Percentiles rank a stretch among this genome's conserved stretches.
Evolutionary conservation across 2,329 filamentous ascomycete species (phyloP).

Genomic region (Aspergillus sp.): DNA sequence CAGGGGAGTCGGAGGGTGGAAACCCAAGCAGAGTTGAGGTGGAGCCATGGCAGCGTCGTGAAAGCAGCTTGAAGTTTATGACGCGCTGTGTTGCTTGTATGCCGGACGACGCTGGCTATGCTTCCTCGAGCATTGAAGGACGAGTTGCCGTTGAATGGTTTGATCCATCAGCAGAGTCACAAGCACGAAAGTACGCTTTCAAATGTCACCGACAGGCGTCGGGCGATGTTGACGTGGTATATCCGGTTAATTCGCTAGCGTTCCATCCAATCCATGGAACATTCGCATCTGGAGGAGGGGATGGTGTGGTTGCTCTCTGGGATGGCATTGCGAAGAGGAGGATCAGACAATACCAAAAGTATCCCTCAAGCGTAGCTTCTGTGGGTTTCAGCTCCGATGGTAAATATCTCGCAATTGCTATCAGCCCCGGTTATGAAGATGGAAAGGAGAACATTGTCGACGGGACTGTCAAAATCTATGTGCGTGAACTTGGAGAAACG

Average conservation of each 20-base stretch:
- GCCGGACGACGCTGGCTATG: slow-evolving; percentile 94
- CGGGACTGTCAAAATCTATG: slow-evolving; percentile 72
- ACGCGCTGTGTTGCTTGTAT: slow-evolving; percentile 92
- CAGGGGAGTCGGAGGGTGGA: slow-evolving; percentile 47
- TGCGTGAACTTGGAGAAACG: slow-evolving; percentile 80
- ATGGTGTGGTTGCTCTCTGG: slow-evolving; percentile 90
- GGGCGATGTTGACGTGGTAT: slow-evolving; percentile 75
- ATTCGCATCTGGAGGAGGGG: slow-evolving; percentile 85
- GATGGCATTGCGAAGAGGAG: slow-evolving; percentile 87
- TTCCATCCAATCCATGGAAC: slow-evolving; percentile 83
- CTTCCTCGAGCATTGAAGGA: slow-evolving; percentile 88
- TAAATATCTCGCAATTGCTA: slow-evolving; percentile 72
- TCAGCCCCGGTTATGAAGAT: slow-evolving; percentile 86
- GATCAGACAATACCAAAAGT: slow-evolving; percentile 85
- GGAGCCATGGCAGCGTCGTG: slow-evolving; percentile 87
- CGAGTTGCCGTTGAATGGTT: slow-evolving; percentile 98
- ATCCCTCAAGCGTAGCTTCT: slow-evolving; percentile 73
- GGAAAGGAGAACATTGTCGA: slow-evolving; percentile 74
- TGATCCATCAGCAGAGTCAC: slow-evolving; percentile 80
- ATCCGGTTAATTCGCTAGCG: slow-evolving; percentile 84
- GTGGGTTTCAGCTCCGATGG: slow-evolving; percentile 77
- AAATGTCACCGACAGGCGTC: slow-evolving; percentile 87
- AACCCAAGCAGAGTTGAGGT: slow-evolving; percentile 51
- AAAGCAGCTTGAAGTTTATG: slow-evolving; percentile 94
- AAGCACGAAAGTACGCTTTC: slow-evolving; percentile 95